Conservation (phyloP, 805 yeast species). For the Cyberlindnera galapagoensis region DNA sequence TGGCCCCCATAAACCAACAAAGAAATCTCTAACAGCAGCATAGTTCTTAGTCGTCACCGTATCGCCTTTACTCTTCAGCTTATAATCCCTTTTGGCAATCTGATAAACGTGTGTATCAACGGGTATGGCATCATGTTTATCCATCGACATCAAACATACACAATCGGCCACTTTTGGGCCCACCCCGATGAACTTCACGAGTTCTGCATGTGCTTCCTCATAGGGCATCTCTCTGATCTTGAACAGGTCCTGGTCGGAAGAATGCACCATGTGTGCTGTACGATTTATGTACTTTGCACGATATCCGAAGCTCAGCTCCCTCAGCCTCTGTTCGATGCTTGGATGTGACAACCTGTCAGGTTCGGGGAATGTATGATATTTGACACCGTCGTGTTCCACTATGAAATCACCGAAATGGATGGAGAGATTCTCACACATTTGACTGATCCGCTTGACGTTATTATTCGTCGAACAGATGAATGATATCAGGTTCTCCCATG, state of each 20-base stretch:
- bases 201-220: slow-evolving; percentile 46
- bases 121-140: slow-evolving; percentile 83
- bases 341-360: slow-evolving; percentile 42
- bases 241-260: slow-evolving; percentile 29
- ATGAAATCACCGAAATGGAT: slow-evolving; percentile 60
- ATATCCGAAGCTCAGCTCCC: slow-evolving; percentile 70
- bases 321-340: slow-evolving; percentile 37
- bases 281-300: slow-evolving; percentile 81
- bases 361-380: slow-evolving; percentile 69
- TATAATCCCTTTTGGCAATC: slow-evolving; percentile 79
- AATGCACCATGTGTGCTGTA: slow-evolving; percentile 51
- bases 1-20: slow-evolving; percentile 72
- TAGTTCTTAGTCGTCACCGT: slow-evolving; percentile 26
- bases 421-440: slow-evolving; percentile 83
- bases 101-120: slow-evolving; percentile 94
- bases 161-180: slow-evolving; percentile 99
- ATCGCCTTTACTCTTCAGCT: slow-evolving; percentile 34
- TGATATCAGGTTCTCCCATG: slow-evolving; percentile 90
- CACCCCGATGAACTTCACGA: slow-evolving; percentile 73
- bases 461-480: slow-evolving; percentile 96
- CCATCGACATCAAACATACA: slow-evolving; percentile 85
- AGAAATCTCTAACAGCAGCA: slow-evolving; percentile 46
- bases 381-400: slow-evolving; percentile 43
- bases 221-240: slow-evolving; percentile 41
- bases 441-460: slow-evolving; percentile 86